Evolutionary conservation across 371 early-diverging fungal genomes (phyloP).

Genomic region (Choanephora cucurbitarum): DNA sequence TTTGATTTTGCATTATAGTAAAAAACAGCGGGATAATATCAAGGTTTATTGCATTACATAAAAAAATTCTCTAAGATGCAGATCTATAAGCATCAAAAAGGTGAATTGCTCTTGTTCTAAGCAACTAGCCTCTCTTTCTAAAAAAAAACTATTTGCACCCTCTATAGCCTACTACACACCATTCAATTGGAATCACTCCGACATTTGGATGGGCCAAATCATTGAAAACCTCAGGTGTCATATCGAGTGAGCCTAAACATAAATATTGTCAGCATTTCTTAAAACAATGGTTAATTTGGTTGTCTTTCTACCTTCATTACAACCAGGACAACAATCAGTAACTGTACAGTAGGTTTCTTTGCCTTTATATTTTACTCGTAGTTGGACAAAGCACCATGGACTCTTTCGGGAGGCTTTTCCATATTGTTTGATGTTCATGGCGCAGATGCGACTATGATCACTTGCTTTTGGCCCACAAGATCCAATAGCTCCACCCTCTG

Average conservation of each 20-base stretch:
- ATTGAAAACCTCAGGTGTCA: conserved; percentile 62
- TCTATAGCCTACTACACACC: conserved; percentile 42
- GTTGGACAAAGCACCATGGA: conserved; percentile 15
- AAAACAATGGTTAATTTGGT: too few species aligned
- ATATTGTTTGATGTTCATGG: conserved; percentile 28
- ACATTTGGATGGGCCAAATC: conserved; percentile 43
- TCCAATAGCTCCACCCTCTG: conserved; percentile 31
- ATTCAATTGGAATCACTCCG: conserved; percentile 59
- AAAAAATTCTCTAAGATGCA: too few species aligned
- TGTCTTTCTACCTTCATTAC: conserved; percentile 32
- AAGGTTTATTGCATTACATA: too few species aligned
- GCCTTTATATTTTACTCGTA: conserved; percentile 40
- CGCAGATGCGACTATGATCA: conserved; percentile 33
- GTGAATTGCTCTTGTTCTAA: too few species aligned
- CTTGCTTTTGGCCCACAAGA: conserved; percentile 25
- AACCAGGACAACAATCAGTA: conserved; percentile 38
- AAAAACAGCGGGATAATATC: too few species aligned
- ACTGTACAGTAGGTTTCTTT: conserved; percentile 22
- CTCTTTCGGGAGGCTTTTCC: conserved; percentile 15
- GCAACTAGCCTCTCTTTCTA: not conserved
- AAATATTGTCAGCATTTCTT: too few species aligned
- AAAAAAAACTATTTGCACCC: conserved; percentile 17
- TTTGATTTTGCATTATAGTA: too few species aligned
- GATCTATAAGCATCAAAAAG: too few species aligned
- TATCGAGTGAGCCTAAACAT: conserved; percentile 44